Percentiles rank a stretch among this genome's conserved stretches.
phyloP scores from a whole-genome alignment of 164 flowering plant species.

The Nelumbo lutea region DNA sequence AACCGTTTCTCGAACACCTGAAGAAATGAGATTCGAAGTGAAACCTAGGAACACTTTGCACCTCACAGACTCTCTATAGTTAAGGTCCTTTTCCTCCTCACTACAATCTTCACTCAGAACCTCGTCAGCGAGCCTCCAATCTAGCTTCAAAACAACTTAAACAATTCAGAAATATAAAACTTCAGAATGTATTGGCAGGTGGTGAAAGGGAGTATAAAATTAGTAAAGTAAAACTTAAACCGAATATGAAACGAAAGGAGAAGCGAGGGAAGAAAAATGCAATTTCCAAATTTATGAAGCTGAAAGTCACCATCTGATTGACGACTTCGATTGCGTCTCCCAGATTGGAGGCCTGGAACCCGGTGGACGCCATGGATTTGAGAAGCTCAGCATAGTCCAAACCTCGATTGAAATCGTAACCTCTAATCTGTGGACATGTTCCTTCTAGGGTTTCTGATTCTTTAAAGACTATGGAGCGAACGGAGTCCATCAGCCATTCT shows the following conservation, averaged over 20 bases:
- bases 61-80: conserved; percentile 50
- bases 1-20: conserved; percentile 82
- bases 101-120: conserved; percentile 44
- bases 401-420: conserved; percentile 88
- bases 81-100: conserved; percentile 52
- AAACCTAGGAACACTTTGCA: conserved; percentile 91
- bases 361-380: conserved; percentile 62
- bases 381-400: conserved; percentile 57
- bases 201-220: not conserved
- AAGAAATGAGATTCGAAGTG: conserved; percentile 87
- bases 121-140: conserved; percentile 88
- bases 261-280: not conserved
- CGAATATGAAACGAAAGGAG: not conserved
- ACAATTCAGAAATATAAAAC: not conserved
- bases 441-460: conserved; percentile 67
- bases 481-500: conserved; percentile 25
- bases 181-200: too few relatives aligned
- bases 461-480: conserved; percentile 44
- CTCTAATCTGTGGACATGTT: conserved; percentile 41
- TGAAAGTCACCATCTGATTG: conserved; percentile 63
- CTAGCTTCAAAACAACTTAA: conserved; percentile 47
- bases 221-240: not conserved
- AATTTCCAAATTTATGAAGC: not conserved
- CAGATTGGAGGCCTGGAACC: conserved; percentile 93
- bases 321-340: conserved; percentile 83